Evolutionary conservation across 148 eudicot genomes (phyloP).

Genomic region (Dysphania ambrosioides): DNA sequence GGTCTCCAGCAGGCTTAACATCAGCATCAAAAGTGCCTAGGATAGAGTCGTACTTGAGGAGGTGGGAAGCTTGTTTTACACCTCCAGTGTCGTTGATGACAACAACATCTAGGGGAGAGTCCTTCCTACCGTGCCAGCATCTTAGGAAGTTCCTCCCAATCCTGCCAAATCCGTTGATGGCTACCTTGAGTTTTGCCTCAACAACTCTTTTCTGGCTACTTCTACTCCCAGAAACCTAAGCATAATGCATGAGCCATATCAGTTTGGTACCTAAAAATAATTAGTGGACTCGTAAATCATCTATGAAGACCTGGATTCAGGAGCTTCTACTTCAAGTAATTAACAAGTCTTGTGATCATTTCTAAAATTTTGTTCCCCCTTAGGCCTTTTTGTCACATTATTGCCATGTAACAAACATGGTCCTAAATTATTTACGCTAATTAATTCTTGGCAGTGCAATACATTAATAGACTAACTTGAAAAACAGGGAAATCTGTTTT

Average conservation of each 20-base stretch:
- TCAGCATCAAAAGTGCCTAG: constrained; percentile 97
- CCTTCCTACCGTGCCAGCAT: constrained; percentile 97
- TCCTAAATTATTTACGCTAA: too few species aligned
- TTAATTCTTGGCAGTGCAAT: too few species aligned
- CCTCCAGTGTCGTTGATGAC: constrained; percentile 97
- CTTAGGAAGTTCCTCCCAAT: constrained; percentile 97
- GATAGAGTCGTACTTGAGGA: constrained; percentile 95
- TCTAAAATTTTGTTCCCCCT: too few species aligned
- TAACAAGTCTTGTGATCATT: too few species aligned
- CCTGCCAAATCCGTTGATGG: constrained; percentile 94
- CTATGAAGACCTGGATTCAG: neutral
- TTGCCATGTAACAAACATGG: too few species aligned
- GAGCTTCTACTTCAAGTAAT: neutral
- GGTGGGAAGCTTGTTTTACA: constrained; percentile 96
- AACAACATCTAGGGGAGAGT: constrained; percentile 81
- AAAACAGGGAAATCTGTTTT: too few species aligned
- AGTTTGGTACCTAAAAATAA: neutral
- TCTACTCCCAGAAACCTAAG: constrained; percentile 36
- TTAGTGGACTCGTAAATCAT: too few species aligned
- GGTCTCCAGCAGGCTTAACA: constrained; percentile 73
- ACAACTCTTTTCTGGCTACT: constrained; percentile 46
- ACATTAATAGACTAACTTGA: too few species aligned
- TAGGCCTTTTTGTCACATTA: too few species aligned
- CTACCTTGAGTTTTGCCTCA: constrained; percentile 89
- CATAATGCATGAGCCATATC: neutral